Conservation (phyloP, 2,329 filamentous ascomycete species). For the Monilinia aucupariae region DNA sequence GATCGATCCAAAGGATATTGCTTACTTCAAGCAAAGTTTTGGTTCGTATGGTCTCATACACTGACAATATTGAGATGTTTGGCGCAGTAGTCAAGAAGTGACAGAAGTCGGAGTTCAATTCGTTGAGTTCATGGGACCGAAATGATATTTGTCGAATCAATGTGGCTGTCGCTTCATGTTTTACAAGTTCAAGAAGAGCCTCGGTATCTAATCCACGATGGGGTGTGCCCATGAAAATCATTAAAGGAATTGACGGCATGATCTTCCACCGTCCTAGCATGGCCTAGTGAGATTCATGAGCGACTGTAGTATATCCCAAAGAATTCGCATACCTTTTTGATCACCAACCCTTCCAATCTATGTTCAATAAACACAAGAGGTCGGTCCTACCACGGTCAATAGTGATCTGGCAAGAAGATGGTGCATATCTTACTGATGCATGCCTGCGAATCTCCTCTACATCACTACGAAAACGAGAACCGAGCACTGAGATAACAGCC, state of each 20-base stretch:
- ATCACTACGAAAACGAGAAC: constrained; percentile 23
- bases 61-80: constrained; percentile 24
- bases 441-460: constrained; percentile 25
- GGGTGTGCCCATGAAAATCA: constrained; percentile 30
- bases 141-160: constrained; percentile 25
- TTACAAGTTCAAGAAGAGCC: constrained; percentile 25
- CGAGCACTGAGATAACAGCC: constrained; percentile 10
- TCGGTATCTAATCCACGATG: constrained; percentile 27
- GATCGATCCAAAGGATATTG: background rate
- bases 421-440: constrained; percentile 4
- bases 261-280: constrained; percentile 17
- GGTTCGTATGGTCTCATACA: constrained; percentile 24
- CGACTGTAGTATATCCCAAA: background rate
- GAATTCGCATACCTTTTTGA: constrained; percentile 32
- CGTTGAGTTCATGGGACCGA: constrained; percentile 20
- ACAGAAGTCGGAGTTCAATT: constrained; percentile 23
- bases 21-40: constrained; percentile 21
- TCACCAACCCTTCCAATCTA: constrained; percentile 37
- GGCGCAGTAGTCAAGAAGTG: constrained; percentile 14
- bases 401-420: background rate
- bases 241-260: constrained; percentile 16
- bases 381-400: constrained; percentile 4
- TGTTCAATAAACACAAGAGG: constrained; percentile 36
- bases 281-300: background rate
- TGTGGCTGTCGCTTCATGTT: constrained; percentile 19